These are phyloP conservation scores for Ensete ventricosum DNA, from an alignment of 176 grass and related monocot genomes.

Conservation along the genomic window DNA sequence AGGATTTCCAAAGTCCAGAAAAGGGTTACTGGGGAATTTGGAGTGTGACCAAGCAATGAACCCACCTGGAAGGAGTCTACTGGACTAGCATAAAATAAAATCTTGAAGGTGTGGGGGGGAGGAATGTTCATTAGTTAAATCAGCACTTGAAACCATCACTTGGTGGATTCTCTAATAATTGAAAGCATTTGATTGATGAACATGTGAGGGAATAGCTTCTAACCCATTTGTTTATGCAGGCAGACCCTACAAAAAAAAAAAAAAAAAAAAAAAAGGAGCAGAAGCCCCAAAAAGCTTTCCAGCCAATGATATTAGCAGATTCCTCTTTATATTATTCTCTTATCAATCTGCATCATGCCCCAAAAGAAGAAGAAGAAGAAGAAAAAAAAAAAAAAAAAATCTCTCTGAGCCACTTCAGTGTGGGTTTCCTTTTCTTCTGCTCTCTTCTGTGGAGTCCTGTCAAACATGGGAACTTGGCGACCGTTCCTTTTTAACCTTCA, in stretches of 20 bases:
- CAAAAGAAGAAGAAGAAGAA: too few species aligned
- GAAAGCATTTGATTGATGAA: conserved; percentile 36
- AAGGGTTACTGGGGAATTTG: background rate
- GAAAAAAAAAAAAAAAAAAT: too few species aligned
- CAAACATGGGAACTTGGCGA: too few species aligned
- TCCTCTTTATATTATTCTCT: conserved; percentile 54
- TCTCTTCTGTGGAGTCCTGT: too few species aligned
- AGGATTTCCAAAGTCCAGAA: background rate
- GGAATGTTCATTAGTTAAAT: conserved; percentile 12
- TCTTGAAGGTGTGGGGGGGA: background rate
- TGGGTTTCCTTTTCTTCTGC: too few species aligned
- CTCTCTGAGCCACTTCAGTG: too few species aligned
- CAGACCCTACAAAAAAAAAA: conserved; percentile 1
- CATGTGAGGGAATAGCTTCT: conserved; percentile 14
- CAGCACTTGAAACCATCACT: conserved; percentile 15
- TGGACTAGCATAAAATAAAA: conserved; percentile 1
- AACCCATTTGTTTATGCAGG: background rate
- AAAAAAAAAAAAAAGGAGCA: background rate
- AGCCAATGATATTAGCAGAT: conserved; percentile 50
- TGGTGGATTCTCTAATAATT: conserved; percentile 19
- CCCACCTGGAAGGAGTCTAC: background rate
- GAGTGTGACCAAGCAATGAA: background rate
- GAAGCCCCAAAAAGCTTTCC: conserved; percentile 21
- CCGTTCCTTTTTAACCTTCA: too few species aligned
- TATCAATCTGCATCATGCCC: too few species aligned